Conservation (phyloP, 208 protist genomes). For the Acanthamoeba lenticulata region DNA sequence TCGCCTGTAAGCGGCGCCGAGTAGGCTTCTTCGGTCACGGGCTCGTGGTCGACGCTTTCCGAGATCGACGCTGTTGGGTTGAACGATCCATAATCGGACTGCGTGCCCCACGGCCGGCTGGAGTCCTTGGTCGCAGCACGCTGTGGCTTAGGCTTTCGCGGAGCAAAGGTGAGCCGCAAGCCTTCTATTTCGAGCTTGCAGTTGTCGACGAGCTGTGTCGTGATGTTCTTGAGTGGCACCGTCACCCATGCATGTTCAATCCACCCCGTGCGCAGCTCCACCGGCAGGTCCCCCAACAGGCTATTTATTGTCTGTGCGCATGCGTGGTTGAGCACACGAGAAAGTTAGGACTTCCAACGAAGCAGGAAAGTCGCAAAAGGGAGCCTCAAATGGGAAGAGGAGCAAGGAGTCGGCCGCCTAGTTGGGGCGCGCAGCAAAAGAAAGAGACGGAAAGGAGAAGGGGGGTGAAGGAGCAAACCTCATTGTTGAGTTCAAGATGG, state of each 20-base stretch:
- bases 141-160: background rate
- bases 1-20: background rate
- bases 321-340: background rate
- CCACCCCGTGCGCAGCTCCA: slow-evolving; percentile 50
- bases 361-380: background rate
- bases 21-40: background rate
- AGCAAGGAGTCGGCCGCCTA: background rate
- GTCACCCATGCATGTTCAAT: slow-evolving; percentile 70
- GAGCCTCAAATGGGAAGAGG: background rate
- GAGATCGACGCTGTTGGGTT: background rate
- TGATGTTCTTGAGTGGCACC: slow-evolving; percentile 51
- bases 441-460: background rate
- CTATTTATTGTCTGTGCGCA: slow-evolving; percentile 45
- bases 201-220: slow-evolving; percentile 43
- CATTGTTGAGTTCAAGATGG: slow-evolving; percentile 61
- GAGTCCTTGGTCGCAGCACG: background rate
- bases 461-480: background rate
- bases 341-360: background rate
- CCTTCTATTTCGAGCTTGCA: slow-evolving; percentile 67
- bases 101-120: slow-evolving; percentile 6
- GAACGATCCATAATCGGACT: slow-evolving; percentile 62
- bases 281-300: slow-evolving; percentile 38
- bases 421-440: background rate
- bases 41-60: slow-evolving; percentile 14
- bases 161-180: slow-evolving; percentile 27